phyloP scores from a whole-genome alignment of 192 early-diverging fungal genomes.

The Geranomyces variabilis region DNA sequence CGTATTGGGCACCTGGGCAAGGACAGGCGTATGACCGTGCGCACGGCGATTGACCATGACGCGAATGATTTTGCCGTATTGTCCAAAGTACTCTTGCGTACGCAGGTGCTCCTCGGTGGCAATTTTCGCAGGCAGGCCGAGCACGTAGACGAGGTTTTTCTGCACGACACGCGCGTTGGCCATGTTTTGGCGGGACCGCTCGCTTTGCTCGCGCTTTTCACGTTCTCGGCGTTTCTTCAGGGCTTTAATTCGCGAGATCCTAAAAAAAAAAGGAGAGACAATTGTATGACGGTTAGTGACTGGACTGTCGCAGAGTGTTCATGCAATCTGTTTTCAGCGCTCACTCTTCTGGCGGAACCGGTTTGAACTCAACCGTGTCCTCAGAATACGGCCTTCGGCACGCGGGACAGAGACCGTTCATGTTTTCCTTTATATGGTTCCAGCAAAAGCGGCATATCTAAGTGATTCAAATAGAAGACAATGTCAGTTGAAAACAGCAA shows the following conservation, averaged over 20 bases:
- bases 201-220: conserved; percentile 84
- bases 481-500: neutral
- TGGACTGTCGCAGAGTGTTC: no score
- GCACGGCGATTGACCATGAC: conserved; percentile 86
- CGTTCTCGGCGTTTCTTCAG: conserved; percentile 89
- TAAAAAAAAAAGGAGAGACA: conserved; percentile 9
- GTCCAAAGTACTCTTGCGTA: conserved; percentile 93
- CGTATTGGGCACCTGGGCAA: conserved; percentile 46
- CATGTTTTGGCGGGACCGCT: conserved; percentile 77
- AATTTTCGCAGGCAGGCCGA: conserved; percentile 84
- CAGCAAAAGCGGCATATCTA: conserved; percentile 99
- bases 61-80: conserved; percentile 95
- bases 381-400: conserved; percentile 90
- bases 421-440: conserved; percentile 94
- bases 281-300: neutral
- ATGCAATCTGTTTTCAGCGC: conserved; percentile 31
- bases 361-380: conserved; percentile 83
- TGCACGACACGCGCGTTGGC: conserved; percentile 93
- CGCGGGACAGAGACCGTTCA: conserved; percentile 93
- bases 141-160: conserved; percentile 97
- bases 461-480: no score
- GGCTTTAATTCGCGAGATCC: conserved; percentile 70
- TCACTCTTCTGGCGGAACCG: conserved; percentile 90
- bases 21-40: conserved; percentile 56
- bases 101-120: conserved; percentile 89